Base-by-base conservation (phyloP, 805 yeast species). In the Grigorovia transvaalensis region DNA sequence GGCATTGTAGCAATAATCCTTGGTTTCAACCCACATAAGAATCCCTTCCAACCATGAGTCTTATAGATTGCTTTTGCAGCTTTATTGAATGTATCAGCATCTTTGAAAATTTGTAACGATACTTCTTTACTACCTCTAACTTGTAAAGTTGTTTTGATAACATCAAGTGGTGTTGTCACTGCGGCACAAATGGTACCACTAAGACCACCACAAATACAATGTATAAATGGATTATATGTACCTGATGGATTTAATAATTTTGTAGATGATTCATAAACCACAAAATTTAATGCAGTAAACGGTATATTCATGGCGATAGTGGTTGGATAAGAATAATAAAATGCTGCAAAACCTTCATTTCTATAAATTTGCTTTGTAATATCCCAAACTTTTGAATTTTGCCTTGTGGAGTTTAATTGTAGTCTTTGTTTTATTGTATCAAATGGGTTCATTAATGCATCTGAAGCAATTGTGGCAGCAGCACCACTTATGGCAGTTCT, bases 181-280 rank as follows among this genome's bases (percentile, higher is more conserved):
- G 96, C 98, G 7, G 98, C 97, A 40, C 96, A 96, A 13, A 87
- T 74, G 0, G 95, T 97, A 51, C 99, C 99, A 40, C 97, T 90
- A 30, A 90, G 71, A 51, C 95, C 95, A 58, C 99, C 99, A 57
- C 95, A 80, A 11, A 91, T 75, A 70, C 97, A 90, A 70, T 93
- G 99, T 49, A 85, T 76, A 58, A 88, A 76, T 45, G 99, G 99
- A 65, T 93, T 91, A 71, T 93, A 89, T 35, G 67, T 65, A 57
- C 84, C 80, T 33, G 76, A 68, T 2, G 99, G 97, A 65, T 93
- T 93, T 51, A 93, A 73, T n/a, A 84, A 56, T 56, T 82, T 80
- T n/a, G 91, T 81, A 6, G 85, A 74, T 52, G 86, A 82, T 67
- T 93, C 99, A 71, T 93, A 93, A 46, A 91, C 82, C 50, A 95